Evolutionary conservation across 169 alveolate species (phyloP).

Genomic region (Amoebophrya sp.): DNA sequence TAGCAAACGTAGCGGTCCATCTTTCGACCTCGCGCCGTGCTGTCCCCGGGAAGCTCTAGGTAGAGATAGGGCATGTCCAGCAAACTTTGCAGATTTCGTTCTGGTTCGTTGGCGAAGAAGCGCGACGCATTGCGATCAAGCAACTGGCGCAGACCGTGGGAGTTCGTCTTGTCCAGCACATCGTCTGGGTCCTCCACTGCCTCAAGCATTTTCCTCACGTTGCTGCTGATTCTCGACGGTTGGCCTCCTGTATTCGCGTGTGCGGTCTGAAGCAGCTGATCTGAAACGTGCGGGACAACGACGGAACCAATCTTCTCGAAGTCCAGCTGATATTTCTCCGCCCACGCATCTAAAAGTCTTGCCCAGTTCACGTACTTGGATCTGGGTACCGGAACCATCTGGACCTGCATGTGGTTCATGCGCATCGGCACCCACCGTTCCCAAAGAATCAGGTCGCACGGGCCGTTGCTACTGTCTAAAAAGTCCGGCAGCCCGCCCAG

Average conservation of each 20-base stretch:
- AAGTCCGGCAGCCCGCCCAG: not conserved
- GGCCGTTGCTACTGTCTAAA: not conserved
- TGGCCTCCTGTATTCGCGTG: not conserved
- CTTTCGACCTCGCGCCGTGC: not conserved
- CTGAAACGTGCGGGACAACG: not conserved
- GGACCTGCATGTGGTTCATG: slow-evolving; percentile 25
- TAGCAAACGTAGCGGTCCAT: not conserved
- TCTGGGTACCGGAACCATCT: not conserved
- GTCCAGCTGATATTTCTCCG: not conserved
- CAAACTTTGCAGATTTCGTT: not conserved
- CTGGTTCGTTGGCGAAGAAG: not conserved
- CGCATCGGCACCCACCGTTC: slow-evolving; percentile 19
- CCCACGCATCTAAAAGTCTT: not conserved
- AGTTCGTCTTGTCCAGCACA: not conserved
- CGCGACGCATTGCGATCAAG: not conserved
- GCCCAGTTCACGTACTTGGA: not conserved
- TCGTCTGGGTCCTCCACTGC: not conserved
- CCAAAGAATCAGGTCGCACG: not conserved
- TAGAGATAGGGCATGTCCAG: not conserved
- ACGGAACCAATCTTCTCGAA: not conserved
- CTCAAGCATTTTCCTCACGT: too few species aligned
- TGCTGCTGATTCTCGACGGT: too few species aligned
- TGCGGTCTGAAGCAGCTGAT: too few species aligned
- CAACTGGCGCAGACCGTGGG: not conserved
- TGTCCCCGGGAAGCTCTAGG: not conserved